Evolutionary conservation across 177 flowering plant species (phyloP).

Genomic region (Vitis hybrid): DNA sequence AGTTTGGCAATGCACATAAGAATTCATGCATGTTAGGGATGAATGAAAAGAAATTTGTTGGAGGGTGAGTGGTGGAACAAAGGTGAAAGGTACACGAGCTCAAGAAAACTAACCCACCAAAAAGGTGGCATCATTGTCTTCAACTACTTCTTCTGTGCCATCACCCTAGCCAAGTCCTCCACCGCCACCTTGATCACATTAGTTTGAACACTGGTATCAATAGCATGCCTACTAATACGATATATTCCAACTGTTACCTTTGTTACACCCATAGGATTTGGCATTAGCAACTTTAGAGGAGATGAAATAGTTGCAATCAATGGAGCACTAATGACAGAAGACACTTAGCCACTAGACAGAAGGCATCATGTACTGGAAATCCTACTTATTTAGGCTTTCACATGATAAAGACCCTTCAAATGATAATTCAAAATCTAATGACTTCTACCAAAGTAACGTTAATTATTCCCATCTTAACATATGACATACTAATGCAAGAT

Average conservation of each 20-base stretch:
- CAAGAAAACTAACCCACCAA: too few species aligned
- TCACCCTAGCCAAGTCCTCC: conserved; percentile 66
- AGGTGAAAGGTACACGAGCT: too few species aligned
- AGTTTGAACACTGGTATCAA: conserved; percentile 83
- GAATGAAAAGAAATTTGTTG: too few species aligned
- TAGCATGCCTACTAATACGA: conserved; percentile 84
- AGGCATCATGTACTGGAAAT: conserved; percentile 77
- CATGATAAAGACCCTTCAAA: conserved; percentile 83
- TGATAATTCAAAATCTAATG: conserved; percentile 67
- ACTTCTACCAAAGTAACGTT: conserved; percentile 81
- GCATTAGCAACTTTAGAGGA: conserved; percentile 76
- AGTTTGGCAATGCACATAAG: too few species aligned
- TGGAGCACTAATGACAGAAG: conserved; percentile 83
- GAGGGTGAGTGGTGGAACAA: too few species aligned
- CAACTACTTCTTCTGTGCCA: conserved; percentile 12
- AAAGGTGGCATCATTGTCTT: conserved; percentile 5
- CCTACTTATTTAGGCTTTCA: conserved; percentile 76
- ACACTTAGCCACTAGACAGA: conserved; percentile 95
- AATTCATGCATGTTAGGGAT: too few species aligned
- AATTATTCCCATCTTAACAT: conserved; percentile 68
- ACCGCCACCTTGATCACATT: conserved; percentile 89
- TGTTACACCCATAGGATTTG: conserved; percentile 79
- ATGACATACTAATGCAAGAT: conserved; percentile 82
- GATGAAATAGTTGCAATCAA: conserved; percentile 85
- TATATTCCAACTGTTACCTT: conserved; percentile 90